These are phyloP conservation scores for Astragalus glycyphyllos DNA, from an alignment of 306 rosid species.

Conservation along the genomic window DNA sequence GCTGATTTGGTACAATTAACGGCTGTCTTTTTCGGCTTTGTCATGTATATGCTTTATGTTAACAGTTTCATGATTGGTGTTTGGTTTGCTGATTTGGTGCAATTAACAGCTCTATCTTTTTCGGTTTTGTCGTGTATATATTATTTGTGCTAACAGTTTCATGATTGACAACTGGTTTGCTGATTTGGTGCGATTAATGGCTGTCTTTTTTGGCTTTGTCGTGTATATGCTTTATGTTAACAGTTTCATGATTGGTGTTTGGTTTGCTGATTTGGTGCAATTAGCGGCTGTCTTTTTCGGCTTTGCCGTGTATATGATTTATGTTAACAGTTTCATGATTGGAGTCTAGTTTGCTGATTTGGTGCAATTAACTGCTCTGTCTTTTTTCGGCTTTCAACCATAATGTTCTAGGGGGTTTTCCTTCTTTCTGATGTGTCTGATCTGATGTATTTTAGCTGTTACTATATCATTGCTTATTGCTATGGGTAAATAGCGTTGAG, in stretches of 20 bases:
- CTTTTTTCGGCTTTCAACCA: neutral
- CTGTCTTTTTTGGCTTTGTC: neutral
- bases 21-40: neutral
- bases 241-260: neutral
- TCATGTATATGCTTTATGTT: too few relatives aligned
- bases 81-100: neutral
- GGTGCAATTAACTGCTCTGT: neutral
- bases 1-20: neutral
- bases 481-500: neutral
- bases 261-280: neutral
- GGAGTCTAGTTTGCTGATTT: neutral
- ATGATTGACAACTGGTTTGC: neutral
- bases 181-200: neutral
- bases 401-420: neutral
- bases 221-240: too few relatives aligned
- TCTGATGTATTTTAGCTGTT: neutral
- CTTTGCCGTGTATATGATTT: too few relatives aligned
- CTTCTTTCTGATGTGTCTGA: neutral
- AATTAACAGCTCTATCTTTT: neutral
- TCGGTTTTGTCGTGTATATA: neutral
- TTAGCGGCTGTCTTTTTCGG: neutral
- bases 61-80: too few relatives aligned
- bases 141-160: constrained; percentile 13
- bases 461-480: neutral
- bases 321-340: too few relatives aligned